A percentile compares a stretch with the other conserved stretches of the same genome.
These are phyloP conservation scores for Euphorbia schlechtendalii DNA, from an alignment of 441 rosid genomes.

Conservation along the genomic window DNA sequence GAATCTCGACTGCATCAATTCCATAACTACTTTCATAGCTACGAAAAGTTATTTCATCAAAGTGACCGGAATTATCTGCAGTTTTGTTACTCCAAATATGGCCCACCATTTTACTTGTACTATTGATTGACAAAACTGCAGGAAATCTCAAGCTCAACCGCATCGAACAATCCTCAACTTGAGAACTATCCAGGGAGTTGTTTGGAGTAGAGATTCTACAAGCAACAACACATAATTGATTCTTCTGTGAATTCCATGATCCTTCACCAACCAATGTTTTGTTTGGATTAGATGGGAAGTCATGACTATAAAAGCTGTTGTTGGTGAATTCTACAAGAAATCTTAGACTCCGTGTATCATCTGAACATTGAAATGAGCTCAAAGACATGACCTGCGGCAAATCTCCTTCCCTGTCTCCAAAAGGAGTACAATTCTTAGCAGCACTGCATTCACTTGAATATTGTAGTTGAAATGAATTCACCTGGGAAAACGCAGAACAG, in stretches of 20 bases:
- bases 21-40: constrained; percentile 24
- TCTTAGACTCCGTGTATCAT: constrained; percentile 19
- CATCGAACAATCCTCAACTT: constrained; percentile 56
- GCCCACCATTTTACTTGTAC: constrained; percentile 35
- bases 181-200: constrained; percentile 28
- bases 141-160: constrained; percentile 66
- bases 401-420: constrained; percentile 15
- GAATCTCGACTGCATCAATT: constrained; percentile 25
- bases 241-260: constrained; percentile 48
- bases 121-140: constrained; percentile 44
- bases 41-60: constrained; percentile 34
- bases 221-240: constrained; percentile 48
- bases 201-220: constrained; percentile 51
- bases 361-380: constrained; percentile 20
- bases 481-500: constrained; percentile 18
- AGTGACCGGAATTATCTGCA: constrained; percentile 35
- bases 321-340: constrained; percentile 25
- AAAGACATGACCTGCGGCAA: constrained; percentile 27
- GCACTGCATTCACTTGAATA: constrained; percentile 26
- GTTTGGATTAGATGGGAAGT: constrained; percentile 39
- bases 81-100: constrained; percentile 53
- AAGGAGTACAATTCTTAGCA: constrained; percentile 21
- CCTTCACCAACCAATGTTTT: constrained; percentile 63
- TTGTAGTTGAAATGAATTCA: constrained; percentile 8
- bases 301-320: neutral